Evolutionary conservation across 2,329 filamentous ascomycete species (phyloP).

Genomic region (Fusarium austroafricanum): DNA sequence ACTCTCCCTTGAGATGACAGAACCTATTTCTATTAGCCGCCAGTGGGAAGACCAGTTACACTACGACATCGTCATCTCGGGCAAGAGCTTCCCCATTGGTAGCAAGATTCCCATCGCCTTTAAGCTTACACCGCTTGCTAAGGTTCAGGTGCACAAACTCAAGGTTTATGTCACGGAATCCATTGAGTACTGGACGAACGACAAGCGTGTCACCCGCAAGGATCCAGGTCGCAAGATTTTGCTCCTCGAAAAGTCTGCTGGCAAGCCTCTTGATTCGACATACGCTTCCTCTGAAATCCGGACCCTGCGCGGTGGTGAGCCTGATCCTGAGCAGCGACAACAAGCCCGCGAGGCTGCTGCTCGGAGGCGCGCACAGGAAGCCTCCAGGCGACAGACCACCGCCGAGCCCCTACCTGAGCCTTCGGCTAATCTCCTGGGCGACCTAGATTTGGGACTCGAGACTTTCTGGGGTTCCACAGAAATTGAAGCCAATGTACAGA

Average conservation of each 20-base stretch:
- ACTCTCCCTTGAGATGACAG: conserved; percentile 87
- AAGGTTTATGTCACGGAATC: conserved; percentile 93
- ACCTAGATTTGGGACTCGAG: conserved; percentile 77
- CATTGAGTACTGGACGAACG: conserved; percentile 89
- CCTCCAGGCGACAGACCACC: conserved; percentile 54
- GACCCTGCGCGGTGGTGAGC: conserved; percentile 83
- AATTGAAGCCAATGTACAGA: conserved; percentile 92
- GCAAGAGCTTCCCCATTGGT: conserved; percentile 92
- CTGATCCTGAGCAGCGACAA: conserved; percentile 62
- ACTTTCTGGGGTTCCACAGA: conserved; percentile 87
- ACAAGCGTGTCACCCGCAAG: conserved; percentile 85
- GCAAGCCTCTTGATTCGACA: conserved; percentile 76
- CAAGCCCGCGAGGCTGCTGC: conserved; percentile 61
- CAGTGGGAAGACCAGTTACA: conserved; percentile 96
- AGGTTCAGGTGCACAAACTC: conserved; percentile 92
- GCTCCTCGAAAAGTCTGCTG: conserved; percentile 88
- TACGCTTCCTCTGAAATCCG: conserved; percentile 82
- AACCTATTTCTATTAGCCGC: conserved; percentile 92
- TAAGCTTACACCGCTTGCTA: conserved; percentile 90
- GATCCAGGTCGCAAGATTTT: conserved; percentile 87
- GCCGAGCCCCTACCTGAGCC: conserved; percentile 61
- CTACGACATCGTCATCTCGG: conserved; percentile 96
- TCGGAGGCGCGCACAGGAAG: conserved; percentile 66
- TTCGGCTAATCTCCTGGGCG: conserved; percentile 80
- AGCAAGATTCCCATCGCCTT: conserved; percentile 92